Evolutionary conservation across 164 flowering plant species (phyloP), one percentile per base, ranked within the genome.

Genomic region (Nymphaea colorata): DNA sequence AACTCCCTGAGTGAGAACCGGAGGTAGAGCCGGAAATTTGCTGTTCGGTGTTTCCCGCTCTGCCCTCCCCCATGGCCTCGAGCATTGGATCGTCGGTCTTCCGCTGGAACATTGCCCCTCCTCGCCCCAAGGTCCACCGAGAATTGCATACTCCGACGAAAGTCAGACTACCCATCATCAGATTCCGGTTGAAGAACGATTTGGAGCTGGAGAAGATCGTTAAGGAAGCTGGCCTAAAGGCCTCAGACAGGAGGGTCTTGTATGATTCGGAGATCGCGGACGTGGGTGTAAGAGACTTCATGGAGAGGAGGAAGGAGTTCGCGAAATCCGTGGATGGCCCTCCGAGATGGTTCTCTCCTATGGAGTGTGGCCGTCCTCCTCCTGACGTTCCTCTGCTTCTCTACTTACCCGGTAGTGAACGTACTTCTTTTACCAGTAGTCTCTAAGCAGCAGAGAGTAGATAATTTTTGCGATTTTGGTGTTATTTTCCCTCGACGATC

Each of bases 321-420:
- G 76, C 82, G 64, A 76, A 64, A 75, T 69, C 82, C 5, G 85
- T 81, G 69, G 84, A 81, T 41, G 90, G 87, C 44, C 86, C 87
- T 66, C 87, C 91, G 12, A 80, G 91, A 5, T 87, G 91, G 89
- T 87, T 87, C 69, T 81, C 89, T 44, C 91, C 86, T 0, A 43
- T 85, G 74, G 88, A 85, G 67, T 75, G 83, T 61, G 81, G 80
- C 15, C 42, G 71, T 68, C 74, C 73, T 36, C 59, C 62, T 68
- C 25, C 72, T 2, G 42, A 72, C 45, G 74, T 86, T 64, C 91
- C 88, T 59, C 69, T 85, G 44, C 85, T 86, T 41, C 81, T 86
- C 45, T 86, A 66, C 71, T 74, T 86, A 67, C 91, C 91, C 64
- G 86, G 91, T 84, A 57, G 15, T 10, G 36, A 25, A 25, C 36